These are phyloP conservation scores for Musa itinerans DNA, from an alignment of 176 grass and related monocot genomes.

Conservation along the genomic window DNA sequence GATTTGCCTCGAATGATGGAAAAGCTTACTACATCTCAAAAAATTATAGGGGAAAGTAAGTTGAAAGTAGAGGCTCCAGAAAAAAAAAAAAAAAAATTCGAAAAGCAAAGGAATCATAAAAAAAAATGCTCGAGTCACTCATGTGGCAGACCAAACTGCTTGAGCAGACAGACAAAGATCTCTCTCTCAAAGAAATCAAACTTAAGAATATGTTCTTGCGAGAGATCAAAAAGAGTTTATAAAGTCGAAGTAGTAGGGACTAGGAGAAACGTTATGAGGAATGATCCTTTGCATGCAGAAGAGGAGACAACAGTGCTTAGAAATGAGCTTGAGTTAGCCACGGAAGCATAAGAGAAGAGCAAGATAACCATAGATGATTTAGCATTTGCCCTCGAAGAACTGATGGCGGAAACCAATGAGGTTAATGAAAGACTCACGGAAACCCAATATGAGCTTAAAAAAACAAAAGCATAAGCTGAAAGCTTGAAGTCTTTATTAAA, in stretches of 20 bases:
- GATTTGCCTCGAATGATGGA: conserved; percentile 39
- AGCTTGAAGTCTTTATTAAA: too few relatives aligned
- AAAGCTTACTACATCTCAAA: conserved; percentile 30
- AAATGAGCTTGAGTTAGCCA: conserved; percentile 54
- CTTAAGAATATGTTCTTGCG: conserved; percentile 47
- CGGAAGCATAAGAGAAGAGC: conserved; percentile 77
- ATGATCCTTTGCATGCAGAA: conserved; percentile 29
- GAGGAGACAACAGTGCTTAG: conserved; percentile 45
- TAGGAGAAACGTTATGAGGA: conserved; percentile 24
- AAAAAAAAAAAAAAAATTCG: conserved; percentile 52
- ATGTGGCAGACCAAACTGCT: conserved; percentile 55
- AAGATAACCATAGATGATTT: conserved; percentile 93
- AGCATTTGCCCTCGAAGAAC: conserved; percentile 63
- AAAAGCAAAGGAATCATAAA: conserved; percentile 59
- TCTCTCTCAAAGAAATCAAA: conserved; percentile 62
- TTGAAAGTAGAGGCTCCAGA: conserved; percentile 30
- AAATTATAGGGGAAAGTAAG: conserved; percentile 13
- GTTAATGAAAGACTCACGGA: conserved; percentile 38
- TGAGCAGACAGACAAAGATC: conserved; percentile 49
- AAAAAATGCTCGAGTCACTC: conserved; percentile 49
- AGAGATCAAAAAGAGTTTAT: conserved; percentile 38
- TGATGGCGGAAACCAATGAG: conserved; percentile 36
- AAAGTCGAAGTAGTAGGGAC: conserved; percentile 17
- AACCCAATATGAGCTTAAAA: too few relatives aligned
- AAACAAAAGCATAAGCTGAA: too few relatives aligned